Evolutionary conservation across 2,329 filamentous ascomycete species (phyloP).

Genomic region (Venturia pyrina): DNA sequence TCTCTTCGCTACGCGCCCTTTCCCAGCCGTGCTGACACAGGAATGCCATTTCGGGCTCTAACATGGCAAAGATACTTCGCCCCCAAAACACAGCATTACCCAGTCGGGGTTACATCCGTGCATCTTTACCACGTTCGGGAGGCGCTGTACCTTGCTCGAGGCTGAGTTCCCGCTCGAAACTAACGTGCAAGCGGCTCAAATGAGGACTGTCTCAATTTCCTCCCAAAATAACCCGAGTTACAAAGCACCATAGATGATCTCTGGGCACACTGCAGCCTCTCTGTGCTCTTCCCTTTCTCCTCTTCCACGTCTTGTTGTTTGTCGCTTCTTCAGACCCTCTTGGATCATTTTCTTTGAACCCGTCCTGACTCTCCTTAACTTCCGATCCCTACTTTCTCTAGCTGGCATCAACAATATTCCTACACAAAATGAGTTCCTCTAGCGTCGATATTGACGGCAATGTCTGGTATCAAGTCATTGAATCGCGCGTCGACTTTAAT

Average conservation of each 20-base stretch:
- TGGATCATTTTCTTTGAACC: no score
- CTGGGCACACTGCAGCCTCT: background rate
- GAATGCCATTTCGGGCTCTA: background rate
- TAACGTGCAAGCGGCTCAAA: background rate
- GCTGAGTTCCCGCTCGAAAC: background rate
- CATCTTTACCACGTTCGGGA: background rate
- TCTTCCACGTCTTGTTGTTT: background rate
- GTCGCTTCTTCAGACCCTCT: background rate
- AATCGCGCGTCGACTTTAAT: slow-evolving; percentile 8
- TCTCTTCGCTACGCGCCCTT: background rate
- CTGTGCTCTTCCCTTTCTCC: background rate
- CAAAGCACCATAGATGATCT: background rate
- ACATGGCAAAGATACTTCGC: background rate
- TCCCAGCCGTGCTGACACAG: background rate
- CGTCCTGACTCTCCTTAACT: background rate
- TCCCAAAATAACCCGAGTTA: background rate
- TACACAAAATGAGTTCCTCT: background rate
- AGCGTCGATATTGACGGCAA: slow-evolving; percentile 8
- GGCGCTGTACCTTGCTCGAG: background rate
- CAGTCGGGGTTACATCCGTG: background rate
- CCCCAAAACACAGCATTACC: background rate
- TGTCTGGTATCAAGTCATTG: slow-evolving; percentile 9
- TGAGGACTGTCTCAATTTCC: background rate
- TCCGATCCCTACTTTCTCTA: background rate
- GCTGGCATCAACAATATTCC: background rate